Evolutionary conservation across 768 basidiomycete species (phyloP).

Genomic region (Collybiopsis luxurians): DNA sequence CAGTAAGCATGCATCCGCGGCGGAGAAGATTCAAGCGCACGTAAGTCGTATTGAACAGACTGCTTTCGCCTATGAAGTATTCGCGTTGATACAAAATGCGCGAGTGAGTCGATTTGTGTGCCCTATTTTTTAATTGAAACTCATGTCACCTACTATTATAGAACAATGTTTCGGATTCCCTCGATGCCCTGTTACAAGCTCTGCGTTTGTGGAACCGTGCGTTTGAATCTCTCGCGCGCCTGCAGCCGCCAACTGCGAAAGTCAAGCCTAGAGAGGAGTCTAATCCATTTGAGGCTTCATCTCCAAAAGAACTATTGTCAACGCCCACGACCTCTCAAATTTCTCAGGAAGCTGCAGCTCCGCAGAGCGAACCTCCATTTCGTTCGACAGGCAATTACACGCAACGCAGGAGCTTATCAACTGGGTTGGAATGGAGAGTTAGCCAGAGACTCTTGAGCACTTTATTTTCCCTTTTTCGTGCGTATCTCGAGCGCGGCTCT

Average conservation of each 20-base stretch:
- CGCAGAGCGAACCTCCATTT: constrained; percentile 18
- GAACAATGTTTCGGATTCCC: constrained; percentile 58
- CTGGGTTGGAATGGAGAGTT: constrained; percentile 73
- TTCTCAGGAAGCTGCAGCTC: constrained; percentile 23
- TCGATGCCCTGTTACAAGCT: constrained; percentile 63
- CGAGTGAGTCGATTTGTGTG: constrained; percentile 45
- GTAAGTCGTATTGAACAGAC: constrained; percentile 62
- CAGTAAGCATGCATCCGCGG: constrained; percentile 49
- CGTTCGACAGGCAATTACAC: constrained; percentile 23
- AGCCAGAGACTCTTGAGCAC: constrained; percentile 68
- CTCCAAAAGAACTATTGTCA: constrained; percentile 32
- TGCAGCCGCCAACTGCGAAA: constrained; percentile 37
- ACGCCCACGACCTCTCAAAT: neutral
- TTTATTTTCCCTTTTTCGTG: constrained; percentile 60
- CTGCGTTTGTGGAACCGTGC: constrained; percentile 83
- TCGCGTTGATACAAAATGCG: constrained; percentile 64
- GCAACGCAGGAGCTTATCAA: constrained; percentile 35
- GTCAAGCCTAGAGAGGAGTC: constrained; percentile 30
- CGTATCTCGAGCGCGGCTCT: constrained; percentile 74
- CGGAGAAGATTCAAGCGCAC: constrained; percentile 56
- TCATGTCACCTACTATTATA: constrained; percentile 22
- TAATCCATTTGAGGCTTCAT: constrained; percentile 60
- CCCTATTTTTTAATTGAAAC: neutral
- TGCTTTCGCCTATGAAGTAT: constrained; percentile 69
- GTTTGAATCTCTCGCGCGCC: constrained; percentile 60